Conservation (phyloP, 169 alveolate species). For the Plasmodium reichenowi region DNA sequence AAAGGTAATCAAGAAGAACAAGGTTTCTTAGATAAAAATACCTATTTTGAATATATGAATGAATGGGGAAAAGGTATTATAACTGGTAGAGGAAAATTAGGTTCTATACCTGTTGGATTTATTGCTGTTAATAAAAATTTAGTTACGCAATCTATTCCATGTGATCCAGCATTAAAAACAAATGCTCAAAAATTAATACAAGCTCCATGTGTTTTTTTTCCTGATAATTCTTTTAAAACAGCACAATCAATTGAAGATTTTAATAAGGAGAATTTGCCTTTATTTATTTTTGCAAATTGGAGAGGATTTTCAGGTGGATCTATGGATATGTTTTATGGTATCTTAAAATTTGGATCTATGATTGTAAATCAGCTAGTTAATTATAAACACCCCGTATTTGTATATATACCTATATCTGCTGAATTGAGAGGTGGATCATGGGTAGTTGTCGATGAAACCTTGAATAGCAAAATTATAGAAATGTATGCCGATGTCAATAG, state of each 20-base stretch:
- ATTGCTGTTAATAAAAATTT: conserved; percentile 69
- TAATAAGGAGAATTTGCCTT: conserved; percentile 88
- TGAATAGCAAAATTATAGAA: conserved; percentile 88
- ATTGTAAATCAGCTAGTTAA: conserved; percentile 88
- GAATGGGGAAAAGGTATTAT: conserved; percentile 77
- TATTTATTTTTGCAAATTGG: conserved; percentile 88
- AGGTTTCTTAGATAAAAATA: conserved; percentile 85
- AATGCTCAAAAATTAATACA: conserved; percentile 49
- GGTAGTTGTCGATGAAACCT: conserved; percentile 89
- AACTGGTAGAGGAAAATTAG: conserved; percentile 74
- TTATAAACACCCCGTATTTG: conserved; percentile 87
- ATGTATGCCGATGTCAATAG: conserved; percentile 89
- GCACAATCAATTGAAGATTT: conserved; percentile 91
- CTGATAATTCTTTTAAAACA: conserved; percentile 91
- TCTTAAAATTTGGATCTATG: conserved; percentile 87
- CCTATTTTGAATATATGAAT: conserved; percentile 78
- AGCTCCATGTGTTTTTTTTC: conserved; percentile 88
- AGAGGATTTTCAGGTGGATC: conserved; percentile 90
- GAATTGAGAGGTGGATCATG: conserved; percentile 91
- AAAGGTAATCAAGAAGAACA: conserved; percentile 38
- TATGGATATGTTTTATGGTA: conserved; percentile 87
- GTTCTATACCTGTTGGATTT: conserved; percentile 56
- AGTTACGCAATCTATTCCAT: conserved; percentile 54
- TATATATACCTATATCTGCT: conserved; percentile 88
- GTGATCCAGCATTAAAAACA: conserved; percentile 69